Evolutionary conservation across 73 alveolate genomes (phyloP).

Genomic region (Stentor roeselii): DNA sequence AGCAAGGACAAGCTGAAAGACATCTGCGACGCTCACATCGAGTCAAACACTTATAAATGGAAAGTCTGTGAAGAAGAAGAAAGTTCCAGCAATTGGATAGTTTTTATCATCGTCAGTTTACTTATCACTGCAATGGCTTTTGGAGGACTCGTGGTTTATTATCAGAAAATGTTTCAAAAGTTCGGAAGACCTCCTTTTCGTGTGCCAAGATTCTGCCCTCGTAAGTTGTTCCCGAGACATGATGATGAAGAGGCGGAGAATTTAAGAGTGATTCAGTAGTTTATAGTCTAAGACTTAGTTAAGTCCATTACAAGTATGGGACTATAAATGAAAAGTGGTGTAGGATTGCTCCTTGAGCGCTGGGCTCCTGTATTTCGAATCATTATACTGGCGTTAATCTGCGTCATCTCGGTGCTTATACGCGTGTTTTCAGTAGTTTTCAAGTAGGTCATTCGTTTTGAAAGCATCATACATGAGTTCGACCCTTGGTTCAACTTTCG

Average conservation of each 20-base stretch:
- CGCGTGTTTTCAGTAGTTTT: conserved; percentile 89
- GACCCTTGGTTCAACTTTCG: conserved; percentile 99
- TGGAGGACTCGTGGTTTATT: neutral
- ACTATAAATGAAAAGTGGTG: neutral
- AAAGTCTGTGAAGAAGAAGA: neutral
- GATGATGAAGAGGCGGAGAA: neutral
- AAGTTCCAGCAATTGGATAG: neutral
- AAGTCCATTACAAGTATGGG: too few species aligned
- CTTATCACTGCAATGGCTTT: neutral
- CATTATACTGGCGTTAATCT: conserved; percentile 74
- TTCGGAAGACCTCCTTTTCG: neutral
- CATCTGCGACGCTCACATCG: neutral
- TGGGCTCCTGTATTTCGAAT: conserved; percentile 87
- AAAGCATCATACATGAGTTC: conserved; percentile 96
- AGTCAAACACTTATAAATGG: neutral
- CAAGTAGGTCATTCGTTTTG: conserved; percentile 77
- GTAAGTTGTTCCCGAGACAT: neutral
- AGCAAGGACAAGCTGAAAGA: neutral
- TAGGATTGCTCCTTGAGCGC: conserved; percentile 20
- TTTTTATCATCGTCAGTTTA: neutral
- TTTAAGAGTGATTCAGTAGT: conserved; percentile 18
- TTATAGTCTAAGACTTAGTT: too few species aligned
- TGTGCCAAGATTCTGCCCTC: conserved; percentile 20
- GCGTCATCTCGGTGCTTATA: conserved; percentile 80
- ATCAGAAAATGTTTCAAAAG: neutral